Conservation (phyloP, 108 stramenopile species). For the Cyclostephanos tholiformis region DNA sequence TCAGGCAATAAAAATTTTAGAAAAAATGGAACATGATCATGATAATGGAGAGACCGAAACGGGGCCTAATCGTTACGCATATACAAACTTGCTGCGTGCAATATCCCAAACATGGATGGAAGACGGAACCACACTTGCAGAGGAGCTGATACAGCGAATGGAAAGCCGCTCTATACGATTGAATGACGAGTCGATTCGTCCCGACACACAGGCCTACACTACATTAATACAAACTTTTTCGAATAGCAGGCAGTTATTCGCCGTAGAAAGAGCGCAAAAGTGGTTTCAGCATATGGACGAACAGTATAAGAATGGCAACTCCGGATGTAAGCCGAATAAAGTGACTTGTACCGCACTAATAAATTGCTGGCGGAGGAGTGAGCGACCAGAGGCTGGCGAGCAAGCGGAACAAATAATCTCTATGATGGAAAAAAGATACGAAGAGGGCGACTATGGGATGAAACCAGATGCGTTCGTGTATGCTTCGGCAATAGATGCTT, state of each 20-base stretch:
- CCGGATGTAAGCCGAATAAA: slow-evolving; percentile 39
- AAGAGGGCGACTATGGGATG: slow-evolving; percentile 30
- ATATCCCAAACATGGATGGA: slow-evolving; percentile 24
- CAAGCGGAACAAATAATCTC: slow-evolving; percentile 31
- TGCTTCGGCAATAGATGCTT: slow-evolving; percentile 37
- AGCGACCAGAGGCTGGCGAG: slow-evolving; percentile 27
- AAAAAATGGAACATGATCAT: slow-evolving; percentile 40
- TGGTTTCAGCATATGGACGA: slow-evolving; percentile 48
- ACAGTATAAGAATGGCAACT: slow-evolving; percentile 24
- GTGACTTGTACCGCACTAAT: slow-evolving; percentile 43
- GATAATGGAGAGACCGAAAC: slow-evolving; percentile 21
- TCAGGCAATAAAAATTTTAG: slow-evolving; percentile 29
- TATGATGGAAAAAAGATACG: slow-evolving; percentile 35
- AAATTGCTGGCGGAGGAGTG: slow-evolving; percentile 44
- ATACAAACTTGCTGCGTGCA: slow-evolving; percentile 38
- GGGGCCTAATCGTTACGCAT: slow-evolving; percentile 38
- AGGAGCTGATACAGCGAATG: slow-evolving; percentile 45
- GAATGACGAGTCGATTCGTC: slow-evolving; percentile 36
- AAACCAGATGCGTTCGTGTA: slow-evolving; percentile 45
- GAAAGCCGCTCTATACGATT: slow-evolving; percentile 25
- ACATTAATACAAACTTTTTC: slow-evolving; percentile 41
- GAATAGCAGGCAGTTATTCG: slow-evolving; percentile 6
- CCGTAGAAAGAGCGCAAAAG: slow-evolving; percentile 25
- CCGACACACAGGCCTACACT: slow-evolving; percentile 40
- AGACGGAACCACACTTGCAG: slow-evolving; percentile 34